Evolutionary conservation across 2,329 filamentous ascomycete species (phyloP).

Genomic region (Lachnellula occidentalis): DNA sequence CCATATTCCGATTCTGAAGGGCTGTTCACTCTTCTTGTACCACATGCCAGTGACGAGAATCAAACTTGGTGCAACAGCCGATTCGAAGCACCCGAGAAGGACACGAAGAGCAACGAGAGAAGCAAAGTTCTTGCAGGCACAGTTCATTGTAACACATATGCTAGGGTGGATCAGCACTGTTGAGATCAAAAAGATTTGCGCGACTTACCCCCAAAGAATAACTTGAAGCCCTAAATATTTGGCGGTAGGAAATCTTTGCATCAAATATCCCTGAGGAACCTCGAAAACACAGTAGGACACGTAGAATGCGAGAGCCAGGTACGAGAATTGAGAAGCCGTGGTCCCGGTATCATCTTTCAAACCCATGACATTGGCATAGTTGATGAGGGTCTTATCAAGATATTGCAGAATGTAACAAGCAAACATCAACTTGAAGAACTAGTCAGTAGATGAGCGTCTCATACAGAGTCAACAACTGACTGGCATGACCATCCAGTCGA

Average conservation of each 20-base stretch:
- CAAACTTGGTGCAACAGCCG: conserved; percentile 45
- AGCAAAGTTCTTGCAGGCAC: conserved; percentile 43
- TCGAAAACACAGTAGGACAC: conserved; percentile 37
- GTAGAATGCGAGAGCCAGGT: conserved; percentile 43
- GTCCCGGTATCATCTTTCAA: conserved; percentile 41
- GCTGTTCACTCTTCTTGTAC: conserved; percentile 50
- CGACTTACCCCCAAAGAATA: conserved; percentile 8
- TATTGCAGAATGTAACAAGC: conserved; percentile 55
- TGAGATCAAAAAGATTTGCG: too few relatives aligned
- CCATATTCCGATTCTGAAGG: conserved; percentile 51
- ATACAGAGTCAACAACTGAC: conserved; percentile 27
- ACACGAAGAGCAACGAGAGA: conserved; percentile 43
- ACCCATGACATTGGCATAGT: conserved; percentile 46
- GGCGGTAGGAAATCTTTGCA: conserved; percentile 47
- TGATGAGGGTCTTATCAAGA: conserved; percentile 54
- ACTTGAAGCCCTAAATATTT: conserved; percentile 44
- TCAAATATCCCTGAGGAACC: conserved; percentile 37
- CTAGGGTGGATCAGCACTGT: neutral
- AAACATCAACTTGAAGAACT: conserved; percentile 37
- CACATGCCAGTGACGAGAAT: conserved; percentile 49
- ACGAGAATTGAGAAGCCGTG: conserved; percentile 41
- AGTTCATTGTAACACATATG: conserved; percentile 40
- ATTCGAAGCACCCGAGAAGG: conserved; percentile 47
- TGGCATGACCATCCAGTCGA: conserved; percentile 50
- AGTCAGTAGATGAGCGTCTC: neutral